Percentiles rank a stretch among this genome's conserved stretches.
Evolutionary conservation across 2,329 filamentous ascomycete genomes (phyloP).

Genomic region (Laburnicola sp.): DNA sequence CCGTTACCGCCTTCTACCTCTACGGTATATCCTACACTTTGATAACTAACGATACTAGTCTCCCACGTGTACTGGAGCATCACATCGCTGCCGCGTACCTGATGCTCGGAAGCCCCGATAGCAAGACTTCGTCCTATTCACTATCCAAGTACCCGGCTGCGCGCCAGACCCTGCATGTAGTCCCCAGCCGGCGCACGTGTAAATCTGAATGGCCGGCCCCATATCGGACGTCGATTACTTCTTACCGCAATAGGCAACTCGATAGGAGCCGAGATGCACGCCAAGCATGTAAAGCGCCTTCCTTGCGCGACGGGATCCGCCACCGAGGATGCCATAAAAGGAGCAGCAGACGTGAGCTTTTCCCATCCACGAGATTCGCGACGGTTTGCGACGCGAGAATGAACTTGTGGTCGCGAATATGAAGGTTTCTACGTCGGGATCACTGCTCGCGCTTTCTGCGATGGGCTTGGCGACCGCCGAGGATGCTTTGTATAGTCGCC

Average conservation of each 20-base stretch:
- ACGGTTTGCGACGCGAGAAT: too few relatives aligned
- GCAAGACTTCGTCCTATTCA: background rate
- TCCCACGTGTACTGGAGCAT: too few relatives aligned
- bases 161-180: background rate
- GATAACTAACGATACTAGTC: too few relatives aligned
- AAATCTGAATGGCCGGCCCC: slow-evolving; percentile 28
- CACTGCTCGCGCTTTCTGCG: slow-evolving; percentile 26
- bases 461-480: slow-evolving; percentile 22
- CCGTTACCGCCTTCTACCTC: too few relatives aligned
- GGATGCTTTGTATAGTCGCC: slow-evolving; percentile 36
- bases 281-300: too few relatives aligned
- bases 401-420: slow-evolving; percentile 18
- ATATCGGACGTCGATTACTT: slow-evolving; percentile 24
- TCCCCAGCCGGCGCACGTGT: slow-evolving; percentile 27
- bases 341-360: slow-evolving; percentile 15
- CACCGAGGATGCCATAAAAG: slow-evolving; percentile 4
- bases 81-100: too few relatives aligned
- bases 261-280: slow-evolving; percentile 20
- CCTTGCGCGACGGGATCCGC: slow-evolving; percentile 9
- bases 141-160: slow-evolving; percentile 3
- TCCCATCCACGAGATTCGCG: slow-evolving; percentile 15
- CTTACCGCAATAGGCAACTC: slow-evolving; percentile 30
- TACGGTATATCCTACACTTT: too few relatives aligned
- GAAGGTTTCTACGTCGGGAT: slow-evolving; percentile 23
- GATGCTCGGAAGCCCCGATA: slow-evolving; percentile 1